Base-by-base conservation (phyloP, 2,329 filamentous ascomycete genomes). In the Stemphylium beticola region DNA sequence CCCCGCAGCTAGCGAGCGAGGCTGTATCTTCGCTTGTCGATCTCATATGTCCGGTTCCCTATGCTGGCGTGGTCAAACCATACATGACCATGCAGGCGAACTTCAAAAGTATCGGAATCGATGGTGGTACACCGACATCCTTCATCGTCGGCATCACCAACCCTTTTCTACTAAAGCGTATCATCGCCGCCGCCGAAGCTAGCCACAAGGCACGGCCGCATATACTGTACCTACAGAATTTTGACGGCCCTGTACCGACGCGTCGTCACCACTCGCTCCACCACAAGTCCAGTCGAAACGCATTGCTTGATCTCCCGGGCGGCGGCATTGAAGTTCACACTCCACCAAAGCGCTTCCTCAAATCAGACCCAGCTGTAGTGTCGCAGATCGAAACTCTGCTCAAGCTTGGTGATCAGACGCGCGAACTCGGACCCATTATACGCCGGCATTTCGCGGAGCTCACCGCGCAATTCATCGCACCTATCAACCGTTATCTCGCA, bases 31-130 rank as follows among this genome's bases (percentile, higher is more conserved):
- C 72, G 14, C 61, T 77, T 24, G 58, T 76, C 11, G 76, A 78
- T 47, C 65, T 78, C 12, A 68, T 77, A 41, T 69, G 70, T 20
- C 76, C 76, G 10, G 66, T 78, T 10, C 76, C 76, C 2, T 78
- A 75, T 44, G 75, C 75, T 33, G 76, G 76, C 11, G 67, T 73
- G 2, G 62, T 73, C 26, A 74, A 74, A 49, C 75, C 76, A 10
- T 78, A 78, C 57, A 69, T 77, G 65, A 77, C 75, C 32, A 78
- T 78, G 76, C 76, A 78, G 60, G 74, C 75, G 10, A 75, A 77
- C 24, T 77, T 77, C 56, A 65, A 68, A n/a, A 67, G 67, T 42
- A 74, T 74, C 7, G 74, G 74, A 36, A 70, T 76, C 44, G 74
- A 77, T 42, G 73, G 74, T 14, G 74, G 74, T 2, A 72, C 72